Evolutionary conservation across 2,329 filamentous ascomycete species (phyloP).

Genomic region (Stagonosporopsis cucurbitacearum): DNA sequence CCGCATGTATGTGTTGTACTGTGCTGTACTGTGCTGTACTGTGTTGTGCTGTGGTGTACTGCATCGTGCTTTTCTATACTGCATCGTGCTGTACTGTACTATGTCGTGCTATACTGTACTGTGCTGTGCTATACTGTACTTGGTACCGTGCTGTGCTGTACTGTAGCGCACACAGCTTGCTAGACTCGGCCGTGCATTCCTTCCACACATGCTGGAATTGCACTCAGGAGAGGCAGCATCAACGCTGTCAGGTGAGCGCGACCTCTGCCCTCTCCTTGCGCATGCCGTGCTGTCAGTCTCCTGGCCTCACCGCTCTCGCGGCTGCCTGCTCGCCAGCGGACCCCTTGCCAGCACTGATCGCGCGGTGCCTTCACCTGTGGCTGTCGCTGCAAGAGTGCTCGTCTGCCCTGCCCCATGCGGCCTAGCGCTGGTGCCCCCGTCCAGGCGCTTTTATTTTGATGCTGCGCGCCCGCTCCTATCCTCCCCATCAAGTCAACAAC

Average conservation of each 20-base stretch:
- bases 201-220: no score
- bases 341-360: constrained; percentile 13
- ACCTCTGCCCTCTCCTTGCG: no score
- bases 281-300: not conserved
- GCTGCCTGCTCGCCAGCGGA: constrained; percentile 13
- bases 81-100: no score
- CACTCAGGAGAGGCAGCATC: no score
- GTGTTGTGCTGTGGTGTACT: constrained; percentile 10
- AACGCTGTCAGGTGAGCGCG: no score
- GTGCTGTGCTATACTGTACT: not conserved
- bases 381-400: constrained; percentile 30
- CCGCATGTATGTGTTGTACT: no score
- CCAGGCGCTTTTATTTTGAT: constrained; percentile 35
- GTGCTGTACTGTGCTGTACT: no score
- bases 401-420: constrained; percentile 36
- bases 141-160: no score
- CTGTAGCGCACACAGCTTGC: no score
- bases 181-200: no score
- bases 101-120: no score
- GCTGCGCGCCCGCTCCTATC: constrained; percentile 35
- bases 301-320: constrained; percentile 15
- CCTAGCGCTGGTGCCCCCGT: constrained; percentile 29
- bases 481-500: constrained; percentile 44
- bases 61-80: no score
- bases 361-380: constrained; percentile 17